Percentiles rank a stretch among this genome's conserved stretches.
These are phyloP conservation scores for Beauveria scarabaeidicola DNA, from an alignment of 2,329 filamentous ascomycete genomes.

Conservation along the genomic window DNA sequence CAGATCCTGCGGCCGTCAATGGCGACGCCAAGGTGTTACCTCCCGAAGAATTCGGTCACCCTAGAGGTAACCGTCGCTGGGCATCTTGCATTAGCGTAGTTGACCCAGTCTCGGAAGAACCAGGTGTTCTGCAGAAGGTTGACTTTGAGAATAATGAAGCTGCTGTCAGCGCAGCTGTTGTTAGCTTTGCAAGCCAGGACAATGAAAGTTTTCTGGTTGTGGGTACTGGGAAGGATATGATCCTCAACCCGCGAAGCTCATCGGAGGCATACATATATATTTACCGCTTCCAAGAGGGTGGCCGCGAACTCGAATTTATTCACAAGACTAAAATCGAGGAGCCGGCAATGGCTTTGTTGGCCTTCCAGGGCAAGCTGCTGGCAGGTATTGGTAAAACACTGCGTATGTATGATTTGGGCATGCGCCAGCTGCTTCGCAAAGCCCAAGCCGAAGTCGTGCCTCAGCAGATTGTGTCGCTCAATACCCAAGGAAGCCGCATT, in stretches of 20 bases:
- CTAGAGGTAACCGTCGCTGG: conserved; percentile 78
- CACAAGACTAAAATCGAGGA: conserved; percentile 92
- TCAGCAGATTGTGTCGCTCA: conserved; percentile 78
- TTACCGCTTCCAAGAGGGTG: conserved; percentile 80
- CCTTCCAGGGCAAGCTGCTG: conserved; percentile 83
- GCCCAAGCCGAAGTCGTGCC: conserved; percentile 71
- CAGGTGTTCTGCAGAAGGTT: conserved; percentile 61
- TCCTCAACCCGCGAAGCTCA: conserved; percentile 66
- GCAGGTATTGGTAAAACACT: conserved; percentile 79
- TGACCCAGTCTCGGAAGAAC: conserved; percentile 69
- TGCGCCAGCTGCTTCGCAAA: conserved; percentile 88
- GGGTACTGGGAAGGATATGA: conserved; percentile 86
- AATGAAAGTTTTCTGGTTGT: conserved; percentile 88
- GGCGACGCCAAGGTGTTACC: conserved; percentile 64
- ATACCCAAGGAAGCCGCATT: conserved; percentile 85
- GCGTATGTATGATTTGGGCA: conserved; percentile 84
- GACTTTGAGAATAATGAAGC: conserved; percentile 87
- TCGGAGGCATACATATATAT: conserved; percentile 82
- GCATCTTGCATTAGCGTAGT: conserved; percentile 91
- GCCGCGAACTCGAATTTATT: conserved; percentile 84
- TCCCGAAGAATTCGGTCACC: conserved; percentile 81
- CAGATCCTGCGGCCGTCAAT: conserved; percentile 62
- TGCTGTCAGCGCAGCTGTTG: conserved; percentile 75
- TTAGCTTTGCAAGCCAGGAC: conserved; percentile 81
- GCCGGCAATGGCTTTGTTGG: conserved; percentile 80